A percentile compares a stretch with the other conserved stretches of the same genome.
Conservation (phyloP, 345 rosid species). For the Citrus mangshanensis region DNA sequence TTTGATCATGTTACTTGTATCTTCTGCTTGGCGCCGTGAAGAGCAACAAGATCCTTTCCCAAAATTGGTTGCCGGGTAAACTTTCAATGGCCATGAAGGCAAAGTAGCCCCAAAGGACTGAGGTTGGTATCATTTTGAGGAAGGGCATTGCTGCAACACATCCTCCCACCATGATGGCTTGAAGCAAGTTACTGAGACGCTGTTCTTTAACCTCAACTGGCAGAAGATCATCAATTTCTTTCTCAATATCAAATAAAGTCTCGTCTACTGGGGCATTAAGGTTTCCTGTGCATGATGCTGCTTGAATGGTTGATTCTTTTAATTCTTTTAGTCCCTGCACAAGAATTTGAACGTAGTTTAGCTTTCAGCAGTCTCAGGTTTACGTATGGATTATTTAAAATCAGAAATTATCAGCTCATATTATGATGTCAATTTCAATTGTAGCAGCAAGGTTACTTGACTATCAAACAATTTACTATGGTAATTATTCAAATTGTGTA, state of each 20-base stretch:
- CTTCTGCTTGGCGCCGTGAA: conserved; percentile 77
- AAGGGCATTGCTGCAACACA: conserved; percentile 86
- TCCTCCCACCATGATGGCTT: conserved; percentile 69
- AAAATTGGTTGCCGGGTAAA: conserved; percentile 79
- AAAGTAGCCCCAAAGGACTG: conserved; percentile 87
- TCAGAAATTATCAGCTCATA: background rate
- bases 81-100: conserved; percentile 92
- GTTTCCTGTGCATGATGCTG: conserved; percentile 56
- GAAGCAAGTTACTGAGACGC: conserved; percentile 73
- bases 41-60: conserved; percentile 78
- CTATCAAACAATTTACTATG: background rate
- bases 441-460: background rate
- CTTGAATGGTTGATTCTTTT: conserved; percentile 74
- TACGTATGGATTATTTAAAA: background rate
- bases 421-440: background rate
- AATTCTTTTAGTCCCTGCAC: conserved; percentile 61
- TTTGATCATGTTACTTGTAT: conserved; percentile 49
- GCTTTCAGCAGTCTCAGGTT: background rate
- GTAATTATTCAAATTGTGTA: background rate
- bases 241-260: conserved; percentile 67
- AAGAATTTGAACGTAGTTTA: background rate
- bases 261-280: conserved; percentile 69
- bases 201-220: conserved; percentile 88
- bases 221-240: conserved; percentile 76
- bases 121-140: conserved; percentile 73